Evolutionary conservation across 1,139 yeast genomes (phyloP), one percentile per base, ranked within the genome.

Genomic region (Yamadazyma triangularis): DNA sequence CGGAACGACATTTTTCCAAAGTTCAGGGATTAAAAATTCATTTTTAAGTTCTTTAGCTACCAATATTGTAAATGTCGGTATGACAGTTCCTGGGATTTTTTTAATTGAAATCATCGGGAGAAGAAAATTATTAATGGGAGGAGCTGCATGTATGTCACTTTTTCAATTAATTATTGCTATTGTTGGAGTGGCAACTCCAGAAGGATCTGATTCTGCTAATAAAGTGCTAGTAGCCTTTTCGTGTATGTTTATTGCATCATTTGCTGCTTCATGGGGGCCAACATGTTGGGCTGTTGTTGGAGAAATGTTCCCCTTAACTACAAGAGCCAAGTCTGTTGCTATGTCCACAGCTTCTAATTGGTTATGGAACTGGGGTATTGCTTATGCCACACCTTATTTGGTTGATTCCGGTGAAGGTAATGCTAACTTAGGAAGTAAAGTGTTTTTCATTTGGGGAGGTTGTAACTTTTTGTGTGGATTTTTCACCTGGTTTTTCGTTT

Each of bases 251-350:
- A 82, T 86, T 42, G 80, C 80, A 71, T 77, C 75, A 63, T 86
- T 85, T 53, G 91, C 95, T 20, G 72, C 83, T 24, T 77, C 93
- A 9, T 85, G 95, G 93, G 94, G 89, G 40, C 89, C 93, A 47
- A 74, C 79, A 48, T 79, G 80, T 27, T 86, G 78, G 75, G 83
- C 82, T 31, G 77, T 83, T 42, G 71, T 79, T 30, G 80, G 91
- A 24, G 95, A 86, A 59, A 67, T 83, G 26, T 85, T 77, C 58
- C 89, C 95, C 32, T 67, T 83, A 42, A 77, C 89, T 48, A 79
- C 84, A 42, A 75, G 91, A 61, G 76, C 89, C 21, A 80, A 82
- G 63, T 86, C 87, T 38, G 82, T 85, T 67, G 79, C 89, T 27
- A 61, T 85, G 31, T 80, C 89, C 31, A 69, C 77, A 25, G 84